These are phyloP conservation scores for Trametes pubescens DNA, from an alignment of 1,284 basidiomycete species.

Conservation along the genomic window DNA sequence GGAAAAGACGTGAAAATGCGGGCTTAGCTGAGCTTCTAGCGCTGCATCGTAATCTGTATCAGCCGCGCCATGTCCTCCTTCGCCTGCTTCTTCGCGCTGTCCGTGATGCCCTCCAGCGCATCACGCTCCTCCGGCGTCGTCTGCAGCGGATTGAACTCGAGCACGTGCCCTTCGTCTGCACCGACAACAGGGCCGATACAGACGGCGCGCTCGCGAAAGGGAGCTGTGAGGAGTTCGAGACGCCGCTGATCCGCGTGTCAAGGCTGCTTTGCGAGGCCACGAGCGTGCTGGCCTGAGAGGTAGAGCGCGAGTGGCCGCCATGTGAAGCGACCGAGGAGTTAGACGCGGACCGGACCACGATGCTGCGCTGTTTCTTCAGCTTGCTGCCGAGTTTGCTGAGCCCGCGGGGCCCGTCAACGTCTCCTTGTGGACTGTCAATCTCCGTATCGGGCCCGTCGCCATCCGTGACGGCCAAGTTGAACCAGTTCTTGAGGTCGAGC, in stretches of 20 bases:
- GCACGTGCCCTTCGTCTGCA: conserved; percentile 72
- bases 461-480: conserved; percentile 41
- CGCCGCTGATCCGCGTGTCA: conserved; percentile 47
- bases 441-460: conserved; percentile 32
- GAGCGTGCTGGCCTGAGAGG: conserved; percentile 56
- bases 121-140: conserved; percentile 76
- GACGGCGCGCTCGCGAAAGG: conserved; percentile 20
- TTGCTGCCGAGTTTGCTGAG: conserved; percentile 31
- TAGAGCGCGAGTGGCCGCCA: conserved; percentile 52
- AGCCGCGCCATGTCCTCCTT: conserved; percentile 75
- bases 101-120: conserved; percentile 75
- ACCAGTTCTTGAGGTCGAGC: conserved; percentile 54
- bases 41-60: conserved; percentile 72
- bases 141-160: conserved; percentile 81
- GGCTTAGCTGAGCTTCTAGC: conserved; percentile 65
- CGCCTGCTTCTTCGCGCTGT: conserved; percentile 82
- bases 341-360: conserved; percentile 69
- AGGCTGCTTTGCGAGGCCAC: conserved; percentile 51
- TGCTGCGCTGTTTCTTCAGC: conserved; percentile 64
- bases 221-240: conserved; percentile 35
- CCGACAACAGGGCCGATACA: conserved; percentile 55
- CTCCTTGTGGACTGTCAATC: conserved; percentile 27
- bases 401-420: conserved; percentile 13
- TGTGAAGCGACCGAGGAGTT: conserved; percentile 42
- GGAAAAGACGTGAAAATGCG: not conserved